phyloP scores from a whole-genome alignment of 2,329 filamentous ascomycete genomes.

The Didymella pinodella region DNA sequence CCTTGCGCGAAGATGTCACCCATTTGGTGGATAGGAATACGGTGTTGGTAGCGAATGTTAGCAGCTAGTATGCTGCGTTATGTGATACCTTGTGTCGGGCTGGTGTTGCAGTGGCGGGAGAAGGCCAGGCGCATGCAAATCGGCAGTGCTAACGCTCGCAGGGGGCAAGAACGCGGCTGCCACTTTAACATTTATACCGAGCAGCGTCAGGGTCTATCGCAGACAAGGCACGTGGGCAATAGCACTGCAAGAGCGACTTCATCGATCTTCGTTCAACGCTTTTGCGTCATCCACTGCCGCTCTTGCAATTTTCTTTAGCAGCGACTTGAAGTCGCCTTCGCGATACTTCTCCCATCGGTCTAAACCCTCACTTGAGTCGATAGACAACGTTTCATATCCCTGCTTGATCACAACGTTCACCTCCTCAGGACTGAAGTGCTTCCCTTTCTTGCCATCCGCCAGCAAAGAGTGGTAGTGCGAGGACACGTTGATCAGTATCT shows the following conservation, averaged over 20 bases:
- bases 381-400: conserved; percentile 92
- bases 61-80: not conserved
- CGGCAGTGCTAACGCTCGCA: not conserved
- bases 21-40: conserved; percentile 1
- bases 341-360: conserved; percentile 87
- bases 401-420: conserved; percentile 93
- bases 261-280: conserved; percentile 51
- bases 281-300: conserved; percentile 77
- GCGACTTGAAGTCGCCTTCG: conserved; percentile 82
- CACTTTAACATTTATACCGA: not conserved
- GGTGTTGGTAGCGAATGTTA: conserved; percentile 2
- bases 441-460: conserved; percentile 65
- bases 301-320: conserved; percentile 87
- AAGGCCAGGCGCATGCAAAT: not conserved
- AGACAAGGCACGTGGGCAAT: not conserved
- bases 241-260: not conserved
- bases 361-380: conserved; percentile 85
- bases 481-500: conserved; percentile 81
- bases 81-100: not conserved
- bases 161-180: not conserved
- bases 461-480: conserved; percentile 88
- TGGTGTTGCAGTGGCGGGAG: not conserved
- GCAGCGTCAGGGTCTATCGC: not conserved
- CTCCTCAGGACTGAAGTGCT: conserved; percentile 80
- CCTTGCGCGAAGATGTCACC: not conserved